phyloP scores from a whole-genome alignment of 1,139 yeast species.

The Debaryomycetaceae sp. region DNA sequence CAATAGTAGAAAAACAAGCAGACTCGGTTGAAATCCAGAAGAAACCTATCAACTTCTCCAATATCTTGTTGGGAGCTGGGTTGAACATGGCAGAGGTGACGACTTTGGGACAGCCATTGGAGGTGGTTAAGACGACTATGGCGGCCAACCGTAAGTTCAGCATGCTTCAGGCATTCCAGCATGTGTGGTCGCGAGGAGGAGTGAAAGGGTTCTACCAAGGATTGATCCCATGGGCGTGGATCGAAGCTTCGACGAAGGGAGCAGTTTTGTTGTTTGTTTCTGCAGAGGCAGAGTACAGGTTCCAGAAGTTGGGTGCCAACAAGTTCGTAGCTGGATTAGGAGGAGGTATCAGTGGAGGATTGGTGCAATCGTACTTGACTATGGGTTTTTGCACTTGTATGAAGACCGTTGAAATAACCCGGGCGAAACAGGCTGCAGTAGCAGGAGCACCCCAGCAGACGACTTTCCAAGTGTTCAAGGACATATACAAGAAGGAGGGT shows the following conservation, averaged over 20 bases:
- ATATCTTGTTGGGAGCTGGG: constrained; percentile 91
- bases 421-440: constrained; percentile 70
- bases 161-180: constrained; percentile 62
- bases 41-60: constrained; percentile 85
- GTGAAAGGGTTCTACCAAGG: constrained; percentile 92
- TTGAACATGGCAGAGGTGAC: constrained; percentile 90
- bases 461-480: constrained; percentile 81
- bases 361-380: constrained; percentile 92
- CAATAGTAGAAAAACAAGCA: background rate
- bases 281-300: constrained; percentile 84
- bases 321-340: constrained; percentile 85
- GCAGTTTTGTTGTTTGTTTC: constrained; percentile 94
- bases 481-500: constrained; percentile 82
- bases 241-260: constrained; percentile 98
- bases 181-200: constrained; percentile 94
- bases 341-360: constrained; percentile 94
- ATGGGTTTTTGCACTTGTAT: constrained; percentile 98
- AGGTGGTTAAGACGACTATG: constrained; percentile 95
- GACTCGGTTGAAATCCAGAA: constrained; percentile 46
- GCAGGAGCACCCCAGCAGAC: constrained; percentile 68
- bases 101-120: constrained; percentile 94
- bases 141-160: constrained; percentile 86
- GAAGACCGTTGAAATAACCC: constrained; percentile 96
- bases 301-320: constrained; percentile 60
- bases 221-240: constrained; percentile 99